A percentile compares a stretch with the other conserved stretches of the same genome.
These are phyloP conservation scores for Exserohilum turcica DNA, from an alignment of 2,329 filamentous ascomycete species.

Conservation along the genomic window DNA sequence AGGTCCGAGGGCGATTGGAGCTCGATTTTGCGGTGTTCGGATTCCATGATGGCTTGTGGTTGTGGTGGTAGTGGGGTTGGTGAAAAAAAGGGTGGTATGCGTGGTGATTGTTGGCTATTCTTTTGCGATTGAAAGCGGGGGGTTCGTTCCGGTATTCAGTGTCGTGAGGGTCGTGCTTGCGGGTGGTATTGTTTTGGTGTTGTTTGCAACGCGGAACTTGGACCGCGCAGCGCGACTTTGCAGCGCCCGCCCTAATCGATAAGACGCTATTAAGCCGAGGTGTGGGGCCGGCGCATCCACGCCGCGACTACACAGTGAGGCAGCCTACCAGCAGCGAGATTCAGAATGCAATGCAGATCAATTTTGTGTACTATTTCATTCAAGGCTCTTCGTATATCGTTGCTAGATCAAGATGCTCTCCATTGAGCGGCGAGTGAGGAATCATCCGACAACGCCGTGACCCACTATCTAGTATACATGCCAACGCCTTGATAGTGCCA, in stretches of 20 bases:
- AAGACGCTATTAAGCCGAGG: conserved; percentile 15
- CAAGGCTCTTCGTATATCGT: background rate
- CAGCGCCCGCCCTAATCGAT: conserved; percentile 20
- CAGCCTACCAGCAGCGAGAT: background rate
- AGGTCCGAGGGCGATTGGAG: conserved; percentile 78
- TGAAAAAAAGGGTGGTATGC: too few species aligned
- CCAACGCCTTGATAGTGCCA: conserved; percentile 1
- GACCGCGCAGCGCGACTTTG: conserved; percentile 17
- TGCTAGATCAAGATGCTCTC: background rate
- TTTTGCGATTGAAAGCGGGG: background rate
- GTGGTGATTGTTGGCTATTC: background rate
- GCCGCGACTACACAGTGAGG: background rate
- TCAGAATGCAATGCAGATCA: background rate
- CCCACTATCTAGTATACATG: conserved; percentile 2
- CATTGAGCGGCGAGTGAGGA: background rate
- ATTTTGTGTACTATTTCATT: background rate
- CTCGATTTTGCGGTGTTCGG: conserved; percentile 72
- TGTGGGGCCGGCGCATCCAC: conserved; percentile 8
- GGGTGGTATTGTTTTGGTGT: conserved; percentile 8
- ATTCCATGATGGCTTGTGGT: conserved; percentile 38
- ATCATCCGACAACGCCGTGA: background rate
- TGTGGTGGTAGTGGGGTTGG: background rate
- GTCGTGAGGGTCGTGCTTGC: background rate
- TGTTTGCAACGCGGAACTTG: conserved; percentile 25
- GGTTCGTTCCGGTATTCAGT: background rate